These are phyloP conservation scores for Senna siamea DNA, from an alignment of 306 rosid genomes.

Conservation along the genomic window DNA sequence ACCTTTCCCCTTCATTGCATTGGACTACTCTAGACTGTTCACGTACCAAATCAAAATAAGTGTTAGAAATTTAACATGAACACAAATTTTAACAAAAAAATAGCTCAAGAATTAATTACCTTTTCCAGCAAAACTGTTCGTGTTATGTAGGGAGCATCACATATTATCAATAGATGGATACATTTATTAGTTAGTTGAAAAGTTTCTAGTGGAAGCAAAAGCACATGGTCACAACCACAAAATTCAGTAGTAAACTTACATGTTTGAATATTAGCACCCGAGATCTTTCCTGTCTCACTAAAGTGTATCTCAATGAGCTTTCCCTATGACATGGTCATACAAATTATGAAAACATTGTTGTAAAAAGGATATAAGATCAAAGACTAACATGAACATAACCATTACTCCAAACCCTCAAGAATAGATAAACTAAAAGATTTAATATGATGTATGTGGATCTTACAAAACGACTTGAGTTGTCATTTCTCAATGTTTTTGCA, in stretches of 20 bases:
- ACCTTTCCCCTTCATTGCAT: slow-evolving; percentile 96
- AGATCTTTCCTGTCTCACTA: slow-evolving; percentile 95
- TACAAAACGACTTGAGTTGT: slow-evolving; percentile 99
- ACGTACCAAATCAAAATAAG: slow-evolving; percentile 34
- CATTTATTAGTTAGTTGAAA: slow-evolving; percentile 47
- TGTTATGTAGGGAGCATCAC: slow-evolving; percentile 37
- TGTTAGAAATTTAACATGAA: slow-evolving; percentile 33
- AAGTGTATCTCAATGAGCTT: slow-evolving; percentile 97
- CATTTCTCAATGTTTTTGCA: slow-evolving; percentile 96
- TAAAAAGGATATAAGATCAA: background rate
- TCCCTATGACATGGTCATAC: slow-evolving; percentile 65
- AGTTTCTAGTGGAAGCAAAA: slow-evolving; percentile 32
- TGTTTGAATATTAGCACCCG: slow-evolving; percentile 98
- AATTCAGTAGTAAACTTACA: slow-evolving; percentile 60
- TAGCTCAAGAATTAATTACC: slow-evolving; percentile 59
- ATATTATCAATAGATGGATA: slow-evolving; percentile 41
- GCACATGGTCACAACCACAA: slow-evolving; percentile 32
- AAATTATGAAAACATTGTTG: slow-evolving; percentile 37
- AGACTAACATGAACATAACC: background rate
- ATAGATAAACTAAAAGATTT: slow-evolving; percentile 39
- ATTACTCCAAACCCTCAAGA: slow-evolving; percentile 27
- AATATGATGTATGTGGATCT: slow-evolving; percentile 47
- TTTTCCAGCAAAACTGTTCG: slow-evolving; percentile 92
- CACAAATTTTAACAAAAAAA: slow-evolving; percentile 29
- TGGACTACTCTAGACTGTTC: slow-evolving; percentile 98